These are phyloP conservation scores for Astragalus glycyphyllos DNA, from an alignment of 306 rosid genomes.

Conservation along the genomic window DNA sequence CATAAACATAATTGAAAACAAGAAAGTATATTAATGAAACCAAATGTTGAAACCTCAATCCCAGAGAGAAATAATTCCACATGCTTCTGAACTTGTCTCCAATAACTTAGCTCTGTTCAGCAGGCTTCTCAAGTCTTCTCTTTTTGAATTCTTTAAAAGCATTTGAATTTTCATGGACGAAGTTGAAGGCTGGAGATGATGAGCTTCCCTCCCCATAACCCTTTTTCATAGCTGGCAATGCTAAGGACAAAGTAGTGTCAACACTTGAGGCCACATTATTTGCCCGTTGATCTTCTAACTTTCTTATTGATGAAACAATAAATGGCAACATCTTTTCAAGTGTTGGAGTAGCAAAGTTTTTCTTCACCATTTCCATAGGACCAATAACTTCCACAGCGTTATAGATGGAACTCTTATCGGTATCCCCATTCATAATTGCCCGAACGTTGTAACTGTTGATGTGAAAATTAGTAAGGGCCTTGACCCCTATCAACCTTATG, in stretches of 20 bases:
- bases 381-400: not conserved
- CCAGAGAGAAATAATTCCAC: not conserved
- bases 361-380: not conserved
- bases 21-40: too few relatives aligned
- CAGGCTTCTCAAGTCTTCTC: not conserved
- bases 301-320: not conserved
- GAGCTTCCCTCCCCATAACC: not conserved
- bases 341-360: not conserved
- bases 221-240: not conserved
- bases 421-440: not conserved
- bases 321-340: not conserved
- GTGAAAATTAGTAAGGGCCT: constrained; percentile 33
- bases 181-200: not conserved
- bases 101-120: not conserved
- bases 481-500: constrained; percentile 27
- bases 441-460: not conserved
- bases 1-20: too few relatives aligned
- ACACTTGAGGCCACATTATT: not conserved
- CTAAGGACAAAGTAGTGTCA: not conserved
- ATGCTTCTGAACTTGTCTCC: not conserved
- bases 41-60: not conserved
- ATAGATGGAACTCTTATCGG: not conserved
- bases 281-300: not conserved
- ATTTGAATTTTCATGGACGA: not conserved
- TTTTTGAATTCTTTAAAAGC: not conserved